A percentile compares a stretch with the other conserved stretches of the same genome.
Evolutionary conservation across 2,329 filamentous ascomycete genomes (phyloP).

Genomic region (Fusarium marasasianum): DNA sequence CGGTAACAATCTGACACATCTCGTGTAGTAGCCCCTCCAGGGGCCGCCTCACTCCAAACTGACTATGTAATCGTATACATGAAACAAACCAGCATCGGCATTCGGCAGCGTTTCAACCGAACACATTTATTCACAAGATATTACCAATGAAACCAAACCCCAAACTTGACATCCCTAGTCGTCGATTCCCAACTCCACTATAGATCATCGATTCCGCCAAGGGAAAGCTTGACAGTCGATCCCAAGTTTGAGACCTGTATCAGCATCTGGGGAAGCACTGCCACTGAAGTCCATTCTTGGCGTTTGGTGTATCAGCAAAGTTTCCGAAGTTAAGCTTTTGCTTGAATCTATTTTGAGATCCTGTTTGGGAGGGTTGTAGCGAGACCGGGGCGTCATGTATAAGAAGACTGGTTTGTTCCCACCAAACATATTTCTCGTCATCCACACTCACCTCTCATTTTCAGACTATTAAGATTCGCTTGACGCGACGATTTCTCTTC

Average conservation of each 20-base stretch:
- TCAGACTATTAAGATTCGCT: constrained; percentile 2
- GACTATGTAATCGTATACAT: not conserved
- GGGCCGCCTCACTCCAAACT: not conserved
- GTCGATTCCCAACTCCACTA: not conserved
- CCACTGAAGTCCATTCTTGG: not conserved
- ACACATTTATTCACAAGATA: not conserved
- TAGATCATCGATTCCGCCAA: not conserved
- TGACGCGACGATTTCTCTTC: constrained; percentile 3
- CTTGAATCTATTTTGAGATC: constrained; percentile 13
- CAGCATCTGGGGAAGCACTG: not conserved
- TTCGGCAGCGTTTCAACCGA: not conserved
- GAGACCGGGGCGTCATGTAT: not conserved
- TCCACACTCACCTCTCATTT: not conserved
- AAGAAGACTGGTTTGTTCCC: not conserved
- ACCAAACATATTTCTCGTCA: not conserved
- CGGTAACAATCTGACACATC: not conserved
- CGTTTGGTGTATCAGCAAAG: constrained; percentile 11
- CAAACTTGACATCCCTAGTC: not conserved
- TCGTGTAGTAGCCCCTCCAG: not conserved
- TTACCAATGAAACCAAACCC: not conserved
- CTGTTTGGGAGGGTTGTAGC: not conserved
- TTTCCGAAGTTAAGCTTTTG: not conserved
- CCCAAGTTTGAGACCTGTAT: not conserved
- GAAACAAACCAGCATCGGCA: not conserved
- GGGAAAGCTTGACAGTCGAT: constrained; percentile 18